phyloP scores from a whole-genome alignment of 495 filamentous ascomycete species.

The Penicillium cosmopolitanum region DNA sequence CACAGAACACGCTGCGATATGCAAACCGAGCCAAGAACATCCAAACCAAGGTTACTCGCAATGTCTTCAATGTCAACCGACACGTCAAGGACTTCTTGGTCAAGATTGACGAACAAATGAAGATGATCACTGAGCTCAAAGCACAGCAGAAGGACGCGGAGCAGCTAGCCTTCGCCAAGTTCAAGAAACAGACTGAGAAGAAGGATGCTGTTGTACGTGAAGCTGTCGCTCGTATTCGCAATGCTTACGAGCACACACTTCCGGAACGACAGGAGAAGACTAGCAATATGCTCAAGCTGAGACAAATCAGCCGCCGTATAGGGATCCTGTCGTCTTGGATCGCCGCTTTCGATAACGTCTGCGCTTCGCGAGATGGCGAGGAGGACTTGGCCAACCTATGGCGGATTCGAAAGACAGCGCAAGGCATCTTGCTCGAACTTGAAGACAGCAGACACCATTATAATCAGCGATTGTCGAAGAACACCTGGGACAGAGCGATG shows the following conservation, averaged over 20 bases:
- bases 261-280: slow-evolving; percentile 78
- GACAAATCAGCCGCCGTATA: slow-evolving; percentile 83
- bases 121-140: slow-evolving; percentile 90
- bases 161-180: slow-evolving; percentile 81
- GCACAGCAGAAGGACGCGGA: slow-evolving; percentile 92
- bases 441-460: slow-evolving; percentile 88
- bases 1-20: slow-evolving; percentile 96
- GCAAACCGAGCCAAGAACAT: slow-evolving; percentile 99
- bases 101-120: slow-evolving; percentile 97
- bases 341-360: slow-evolving; percentile 85
- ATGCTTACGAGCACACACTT: slow-evolving; percentile 82
- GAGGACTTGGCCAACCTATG: slow-evolving; percentile 66
- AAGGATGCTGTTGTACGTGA: slow-evolving; percentile 77
- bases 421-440: slow-evolving; percentile 84
- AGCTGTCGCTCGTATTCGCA: slow-evolving; percentile 76
- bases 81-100: slow-evolving; percentile 98
- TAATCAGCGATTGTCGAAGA: slow-evolving; percentile 77
- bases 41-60: slow-evolving; percentile 97
- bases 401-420: slow-evolving; percentile 83
- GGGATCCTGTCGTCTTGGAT: slow-evolving; percentile 86
- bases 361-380: slow-evolving; percentile 68
- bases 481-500: slow-evolving; percentile 82
- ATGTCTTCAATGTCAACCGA: slow-evolving; percentile 98
- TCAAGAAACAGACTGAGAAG: slow-evolving; percentile 85
- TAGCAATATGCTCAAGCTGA: slow-evolving; percentile 77